A percentile compares a stretch with the other conserved stretches of the same genome.
phyloP scores from a whole-genome alignment of 306 rosid species.

The Fagus sylvatica region DNA sequence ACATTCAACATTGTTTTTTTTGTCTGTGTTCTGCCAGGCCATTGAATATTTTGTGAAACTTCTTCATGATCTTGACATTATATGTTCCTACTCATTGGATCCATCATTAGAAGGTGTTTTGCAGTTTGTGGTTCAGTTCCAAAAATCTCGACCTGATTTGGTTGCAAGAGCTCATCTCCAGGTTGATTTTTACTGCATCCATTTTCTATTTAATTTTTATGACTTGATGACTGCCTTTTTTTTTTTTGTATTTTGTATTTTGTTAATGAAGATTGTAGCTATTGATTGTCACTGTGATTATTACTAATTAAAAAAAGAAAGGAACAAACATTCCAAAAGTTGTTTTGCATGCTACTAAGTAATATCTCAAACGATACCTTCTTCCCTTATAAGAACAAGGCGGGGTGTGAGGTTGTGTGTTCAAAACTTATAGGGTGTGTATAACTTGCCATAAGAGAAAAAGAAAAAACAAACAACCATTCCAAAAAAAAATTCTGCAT shows the following conservation, averaged over 20 bases:
- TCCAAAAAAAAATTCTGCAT: background rate
- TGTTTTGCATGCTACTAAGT: no score
- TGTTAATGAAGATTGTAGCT: background rate
- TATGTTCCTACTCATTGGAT: constrained; percentile 74
- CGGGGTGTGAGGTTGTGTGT: no score
- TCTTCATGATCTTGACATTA: constrained; percentile 66
- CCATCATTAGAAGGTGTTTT: constrained; percentile 70
- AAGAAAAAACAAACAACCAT: background rate
- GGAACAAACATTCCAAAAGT: no score
- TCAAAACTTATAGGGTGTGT: no score
- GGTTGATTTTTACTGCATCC: constrained; percentile 44
- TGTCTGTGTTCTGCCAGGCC: constrained; percentile 59
- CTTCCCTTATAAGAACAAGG: no score
- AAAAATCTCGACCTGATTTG: constrained; percentile 88
- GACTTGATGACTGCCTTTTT: constrained; percentile 6
- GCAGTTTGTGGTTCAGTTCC: constrained; percentile 84
- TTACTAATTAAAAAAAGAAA: background rate
- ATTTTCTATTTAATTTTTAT: constrained; percentile 12
- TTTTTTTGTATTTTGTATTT: background rate
- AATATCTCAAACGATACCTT: no score
- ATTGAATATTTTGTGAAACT: constrained; percentile 84
- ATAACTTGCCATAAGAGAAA: no score
- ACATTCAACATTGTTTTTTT: background rate
- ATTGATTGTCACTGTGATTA: background rate
- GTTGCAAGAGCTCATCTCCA: constrained; percentile 96